Conservation (phyloP, 176 grass and related monocot species). For the Pontederia paniculata region DNA sequence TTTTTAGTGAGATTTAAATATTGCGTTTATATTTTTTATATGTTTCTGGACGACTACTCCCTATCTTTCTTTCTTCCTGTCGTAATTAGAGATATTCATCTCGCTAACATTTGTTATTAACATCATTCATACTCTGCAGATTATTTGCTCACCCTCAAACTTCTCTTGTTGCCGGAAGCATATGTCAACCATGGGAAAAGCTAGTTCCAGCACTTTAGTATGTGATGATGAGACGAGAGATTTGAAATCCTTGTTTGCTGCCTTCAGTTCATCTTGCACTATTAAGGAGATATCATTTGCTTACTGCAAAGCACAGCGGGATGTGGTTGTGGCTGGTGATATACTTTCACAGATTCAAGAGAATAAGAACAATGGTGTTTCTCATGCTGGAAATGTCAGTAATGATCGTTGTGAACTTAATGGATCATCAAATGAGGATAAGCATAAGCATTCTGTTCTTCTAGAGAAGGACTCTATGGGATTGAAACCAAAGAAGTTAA, state of each 20-base stretch:
- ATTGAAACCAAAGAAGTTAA: constrained; percentile 43
- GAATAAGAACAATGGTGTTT: constrained; percentile 21
- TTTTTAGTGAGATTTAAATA: too few species aligned
- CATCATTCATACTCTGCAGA: too few species aligned
- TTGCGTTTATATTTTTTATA: too few species aligned
- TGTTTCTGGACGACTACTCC: too few species aligned
- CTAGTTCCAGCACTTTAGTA: constrained; percentile 12
- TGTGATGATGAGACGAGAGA: constrained; percentile 43
- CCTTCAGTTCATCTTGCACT: constrained; percentile 50
- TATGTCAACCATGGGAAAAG: too few species aligned
- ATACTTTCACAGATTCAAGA: constrained; percentile 51
- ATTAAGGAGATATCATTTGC: constrained; percentile 80
- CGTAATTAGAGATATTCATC: too few species aligned
- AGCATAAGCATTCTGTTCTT: constrained; percentile 22
- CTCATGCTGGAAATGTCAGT: constrained; percentile 24
- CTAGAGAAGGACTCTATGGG: constrained; percentile 19
- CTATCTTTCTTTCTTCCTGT: too few species aligned
- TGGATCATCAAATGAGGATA: constrained; percentile 17
- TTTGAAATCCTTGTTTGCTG: constrained; percentile 63
- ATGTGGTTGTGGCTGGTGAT: constrained; percentile 62
- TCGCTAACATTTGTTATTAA: too few species aligned
- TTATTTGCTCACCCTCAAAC: too few species aligned
- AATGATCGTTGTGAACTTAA: constrained; percentile 20
- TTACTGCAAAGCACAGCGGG: constrained; percentile 52
- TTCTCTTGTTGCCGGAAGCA: too few species aligned